Percentiles rank a stretch among this genome's conserved stretches.
Conservation (phyloP, 768 basidiomycete species). For the Phanerochaete sordida region DNA sequence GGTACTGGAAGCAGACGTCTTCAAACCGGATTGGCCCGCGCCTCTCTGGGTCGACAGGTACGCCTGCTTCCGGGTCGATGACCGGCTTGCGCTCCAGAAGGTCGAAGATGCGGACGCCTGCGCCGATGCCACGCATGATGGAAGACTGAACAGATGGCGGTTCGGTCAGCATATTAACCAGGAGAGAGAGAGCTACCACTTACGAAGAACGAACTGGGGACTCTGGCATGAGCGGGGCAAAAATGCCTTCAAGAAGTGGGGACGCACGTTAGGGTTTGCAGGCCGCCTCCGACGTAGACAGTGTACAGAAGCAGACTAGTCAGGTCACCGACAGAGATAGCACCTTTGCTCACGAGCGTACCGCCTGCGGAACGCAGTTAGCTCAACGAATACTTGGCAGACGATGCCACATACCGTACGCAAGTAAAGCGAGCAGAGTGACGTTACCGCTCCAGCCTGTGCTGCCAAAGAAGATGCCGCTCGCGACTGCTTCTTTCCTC, state of each 20-base stretch:
- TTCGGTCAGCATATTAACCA: too few relatives aligned
- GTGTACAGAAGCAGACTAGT: constrained; percentile 90
- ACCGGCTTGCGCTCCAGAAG: constrained; percentile 78
- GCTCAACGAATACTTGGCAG: neutral
- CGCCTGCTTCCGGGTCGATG: constrained; percentile 64
- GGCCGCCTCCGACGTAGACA: constrained; percentile 79
- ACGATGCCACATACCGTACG: constrained; percentile 63
- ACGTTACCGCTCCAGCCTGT: constrained; percentile 94
- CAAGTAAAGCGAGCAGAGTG: constrained; percentile 81
- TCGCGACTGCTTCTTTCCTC: constrained; percentile 84
- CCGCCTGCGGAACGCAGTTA: constrained; percentile 54
- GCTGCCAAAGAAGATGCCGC: constrained; percentile 89
- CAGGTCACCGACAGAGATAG: constrained; percentile 89
- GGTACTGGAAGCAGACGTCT: constrained; percentile 85
- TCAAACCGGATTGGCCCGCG: constrained; percentile 80
- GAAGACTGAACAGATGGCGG: constrained; percentile 52
- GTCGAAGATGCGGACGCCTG: constrained; percentile 91
- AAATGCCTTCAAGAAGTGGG: too few relatives aligned
- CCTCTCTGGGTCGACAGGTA: constrained; percentile 47
- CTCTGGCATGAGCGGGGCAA: neutral
- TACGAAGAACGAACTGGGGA: constrained; percentile 36
- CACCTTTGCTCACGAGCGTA: constrained; percentile 81
- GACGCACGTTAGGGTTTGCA: constrained; percentile 75
- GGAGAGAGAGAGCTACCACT: too few relatives aligned
- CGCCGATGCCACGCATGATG: constrained; percentile 96